Percentiles rank a stretch among this genome's conserved stretches.
phyloP scores from a whole-genome alignment of 495 filamentous ascomycete genomes.

The Emericellopsis terricola region DNA sequence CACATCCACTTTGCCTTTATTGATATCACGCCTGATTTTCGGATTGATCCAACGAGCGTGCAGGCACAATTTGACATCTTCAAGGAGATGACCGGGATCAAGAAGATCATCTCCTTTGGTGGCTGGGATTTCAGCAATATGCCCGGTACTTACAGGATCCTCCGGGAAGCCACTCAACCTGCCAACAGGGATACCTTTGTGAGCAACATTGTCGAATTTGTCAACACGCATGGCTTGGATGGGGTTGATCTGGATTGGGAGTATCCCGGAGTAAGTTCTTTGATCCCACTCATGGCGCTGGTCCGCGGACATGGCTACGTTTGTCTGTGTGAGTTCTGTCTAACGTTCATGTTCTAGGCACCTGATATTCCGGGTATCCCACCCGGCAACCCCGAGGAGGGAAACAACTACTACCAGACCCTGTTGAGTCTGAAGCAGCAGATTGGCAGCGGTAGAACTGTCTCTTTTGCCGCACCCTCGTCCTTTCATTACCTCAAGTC shows the following conservation, averaged over 20 bases:
- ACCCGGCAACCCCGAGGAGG: conserved; percentile 6
- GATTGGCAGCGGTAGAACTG: conserved; percentile 7
- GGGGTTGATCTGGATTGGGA: conserved; percentile 24
- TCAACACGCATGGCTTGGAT: conserved; percentile 14
- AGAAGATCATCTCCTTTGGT: conserved; percentile 18
- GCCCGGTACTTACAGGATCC: conserved; percentile 5
- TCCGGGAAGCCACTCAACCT: conserved; percentile 7
- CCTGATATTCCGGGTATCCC: conserved; percentile 13
- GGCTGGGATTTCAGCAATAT: conserved; percentile 16
- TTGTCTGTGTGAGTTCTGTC: no score
- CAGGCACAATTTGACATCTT: conserved; percentile 9
- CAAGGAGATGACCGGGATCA: conserved; percentile 6
- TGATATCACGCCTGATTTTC: conserved; percentile 5
- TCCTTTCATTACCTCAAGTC: conserved; percentile 10
- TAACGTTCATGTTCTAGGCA: conserved; percentile 4
- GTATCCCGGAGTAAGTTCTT: conserved; percentile 15
- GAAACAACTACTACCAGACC: conserved; percentile 8
- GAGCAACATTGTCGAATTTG: conserved; percentile 10
- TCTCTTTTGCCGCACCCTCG: conserved; percentile 13
- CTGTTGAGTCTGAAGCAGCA: conserved; percentile 5
- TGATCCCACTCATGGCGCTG: no score
- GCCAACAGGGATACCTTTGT: conserved; percentile 12
- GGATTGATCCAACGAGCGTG: conserved; percentile 2
- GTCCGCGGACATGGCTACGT: no score
- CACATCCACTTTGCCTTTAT: conserved; percentile 16